Evolutionary conservation across 2,329 filamentous ascomycete genomes (phyloP).

Genomic region (Didymella pomorum): DNA sequence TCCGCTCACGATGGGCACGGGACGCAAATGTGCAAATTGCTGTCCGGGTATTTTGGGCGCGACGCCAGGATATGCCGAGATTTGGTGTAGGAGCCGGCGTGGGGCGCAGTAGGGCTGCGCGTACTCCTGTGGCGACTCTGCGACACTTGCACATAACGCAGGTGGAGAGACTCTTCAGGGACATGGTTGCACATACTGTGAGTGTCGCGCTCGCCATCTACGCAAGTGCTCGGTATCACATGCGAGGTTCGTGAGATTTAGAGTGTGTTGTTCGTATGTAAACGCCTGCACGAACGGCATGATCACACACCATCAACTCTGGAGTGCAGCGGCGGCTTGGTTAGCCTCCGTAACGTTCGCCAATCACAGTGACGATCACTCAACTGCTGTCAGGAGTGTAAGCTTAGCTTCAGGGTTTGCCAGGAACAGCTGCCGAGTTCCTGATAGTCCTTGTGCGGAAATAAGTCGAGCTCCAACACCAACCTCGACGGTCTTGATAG

Average conservation of each 20-base stretch:
- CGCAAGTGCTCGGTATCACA: constrained; percentile 6
- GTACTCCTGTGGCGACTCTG: neutral
- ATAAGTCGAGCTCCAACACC: constrained; percentile 8
- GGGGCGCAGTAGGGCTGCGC: constrained; percentile 19
- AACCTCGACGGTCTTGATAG: constrained; percentile 3
- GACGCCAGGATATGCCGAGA: constrained; percentile 10
- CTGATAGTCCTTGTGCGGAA: constrained; percentile 8
- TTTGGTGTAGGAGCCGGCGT: constrained; percentile 15
- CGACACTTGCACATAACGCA: neutral
- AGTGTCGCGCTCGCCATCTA: neutral
- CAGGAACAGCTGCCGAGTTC: constrained; percentile 6
- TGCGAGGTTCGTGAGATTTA: neutral
- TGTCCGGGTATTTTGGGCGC: constrained; percentile 7
- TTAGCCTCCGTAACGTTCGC: constrained; percentile 9
- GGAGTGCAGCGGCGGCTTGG: constrained; percentile 10
- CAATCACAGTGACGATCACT: constrained; percentile 10
- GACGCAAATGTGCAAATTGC: constrained; percentile 11
- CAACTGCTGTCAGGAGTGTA: constrained; percentile 6
- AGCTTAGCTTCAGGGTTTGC: constrained; percentile 9
- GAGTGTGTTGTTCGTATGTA: neutral
- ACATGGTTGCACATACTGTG: neutral
- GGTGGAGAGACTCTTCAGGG: neutral
- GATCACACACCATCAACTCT: constrained; percentile 16
- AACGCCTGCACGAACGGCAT: constrained; percentile 17
- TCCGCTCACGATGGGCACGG: constrained; percentile 5